Base-by-base conservation (phyloP, 495 filamentous ascomycete species). In the Penicillium silybi region DNA sequence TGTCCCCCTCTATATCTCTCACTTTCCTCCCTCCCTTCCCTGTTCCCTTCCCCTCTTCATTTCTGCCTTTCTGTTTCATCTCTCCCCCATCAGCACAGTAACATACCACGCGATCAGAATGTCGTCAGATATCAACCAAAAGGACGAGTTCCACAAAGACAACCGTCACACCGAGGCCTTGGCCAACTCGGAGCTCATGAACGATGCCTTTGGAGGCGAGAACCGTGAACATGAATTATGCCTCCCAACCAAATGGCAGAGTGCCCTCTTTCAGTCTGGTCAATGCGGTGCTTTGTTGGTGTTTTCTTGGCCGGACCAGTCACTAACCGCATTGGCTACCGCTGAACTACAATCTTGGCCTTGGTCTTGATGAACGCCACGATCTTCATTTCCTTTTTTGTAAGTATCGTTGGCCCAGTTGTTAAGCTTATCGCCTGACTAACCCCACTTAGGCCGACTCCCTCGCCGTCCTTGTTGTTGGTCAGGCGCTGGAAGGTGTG, bases 321-420 rank as follows among this genome's bases (percentile, higher is more conserved):
- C 32, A 85, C 84, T 10, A 85, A 86, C 50, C 65, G 72, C 1
- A 82, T 83, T 50, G 86, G 86, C 1, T 88, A 87, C 57, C 69
- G 76, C 11, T 82, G 79, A 59, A 86, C 85, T 4, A 81, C 87
- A 37, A 83, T 88, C 35, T 70, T 67, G 19, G 85, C 77, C 37
- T 69, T 89, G 42, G 61, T 78, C 7, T 55, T 81, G 15, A 70
- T 89, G 63, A 78, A 77, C 25, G 80, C 70, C 16, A 84, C 85
- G 62, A 86, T 82, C 19, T 75, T 83, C 34, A 78, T 88, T 61
- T 85, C 85, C 64, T 88, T 87, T 67, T 87, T 84, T 22, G 84
- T 61, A 22, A 61, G 61, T 23, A 23, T n/a, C n/a, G n/a, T n/a
- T n/a, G n/a, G 22, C 22, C 22, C 22, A 23, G 22, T 23, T 23